Evolutionary conservation across 1,284 basidiomycete genomes (phyloP).

Genomic region (Malassezia sympodialis): DNA sequence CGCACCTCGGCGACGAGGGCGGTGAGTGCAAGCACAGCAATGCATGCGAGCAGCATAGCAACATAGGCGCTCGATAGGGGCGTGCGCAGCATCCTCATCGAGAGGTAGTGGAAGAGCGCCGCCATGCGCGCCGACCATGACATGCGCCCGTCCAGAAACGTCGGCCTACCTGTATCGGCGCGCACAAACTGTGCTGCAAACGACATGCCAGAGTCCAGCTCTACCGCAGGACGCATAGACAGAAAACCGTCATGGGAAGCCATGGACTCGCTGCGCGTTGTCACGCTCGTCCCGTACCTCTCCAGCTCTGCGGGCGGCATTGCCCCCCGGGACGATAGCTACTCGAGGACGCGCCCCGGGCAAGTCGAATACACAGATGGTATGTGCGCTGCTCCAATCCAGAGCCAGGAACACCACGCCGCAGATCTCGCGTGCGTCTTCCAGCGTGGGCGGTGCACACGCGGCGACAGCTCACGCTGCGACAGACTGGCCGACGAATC

Average conservation of each 20-base stretch:
- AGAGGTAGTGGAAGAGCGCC: neutral
- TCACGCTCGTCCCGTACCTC: neutral
- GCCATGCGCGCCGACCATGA: neutral
- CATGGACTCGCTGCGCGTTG: neutral
- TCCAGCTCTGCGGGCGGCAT: neutral
- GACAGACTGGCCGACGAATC: neutral
- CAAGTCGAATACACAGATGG: neutral
- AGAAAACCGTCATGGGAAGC: neutral
- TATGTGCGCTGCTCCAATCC: neutral
- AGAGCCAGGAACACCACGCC: neutral
- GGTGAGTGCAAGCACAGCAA: slow-evolving; percentile 42
- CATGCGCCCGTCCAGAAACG: neutral
- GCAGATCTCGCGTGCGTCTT: neutral
- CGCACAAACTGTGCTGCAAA: neutral
- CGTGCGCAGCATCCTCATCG: neutral
- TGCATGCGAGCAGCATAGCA: neutral
- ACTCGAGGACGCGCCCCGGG: neutral
- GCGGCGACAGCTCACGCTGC: neutral
- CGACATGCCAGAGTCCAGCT: neutral
- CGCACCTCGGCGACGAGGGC: neutral
- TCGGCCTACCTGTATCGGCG: neutral
- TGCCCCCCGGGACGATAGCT: neutral
- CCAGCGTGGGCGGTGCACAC: neutral
- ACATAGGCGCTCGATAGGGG: neutral
- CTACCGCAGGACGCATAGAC: neutral